A percentile compares a stretch with the other conserved stretches of the same genome.
These are phyloP conservation scores for Boechera retrofracta DNA, from an alignment of 345 rosid genomes.

Conservation along the genomic window DNA sequence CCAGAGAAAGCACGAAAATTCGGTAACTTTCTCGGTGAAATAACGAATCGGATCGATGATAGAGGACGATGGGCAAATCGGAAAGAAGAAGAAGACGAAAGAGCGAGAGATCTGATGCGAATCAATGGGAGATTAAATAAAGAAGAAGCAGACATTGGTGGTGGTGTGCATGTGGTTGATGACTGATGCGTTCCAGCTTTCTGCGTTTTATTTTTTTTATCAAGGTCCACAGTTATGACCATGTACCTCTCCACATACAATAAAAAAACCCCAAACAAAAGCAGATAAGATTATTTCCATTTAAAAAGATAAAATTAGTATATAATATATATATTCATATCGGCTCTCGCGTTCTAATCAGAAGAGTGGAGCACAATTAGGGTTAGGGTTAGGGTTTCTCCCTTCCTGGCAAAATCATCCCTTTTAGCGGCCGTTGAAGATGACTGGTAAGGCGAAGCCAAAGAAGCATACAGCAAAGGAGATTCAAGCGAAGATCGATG, in stretches of 20 bases:
- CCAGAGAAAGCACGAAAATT: slow-evolving; percentile 33
- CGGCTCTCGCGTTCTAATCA: slow-evolving; percentile 1
- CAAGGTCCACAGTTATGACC: slow-evolving; percentile 19
- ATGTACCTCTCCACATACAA: slow-evolving; percentile 28
- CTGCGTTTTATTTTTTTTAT: slow-evolving; percentile 17
- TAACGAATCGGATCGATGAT: slow-evolving; percentile 18
- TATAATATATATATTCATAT: background rate
- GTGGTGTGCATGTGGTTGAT: slow-evolving; percentile 35
- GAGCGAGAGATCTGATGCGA: slow-evolving; percentile 46
- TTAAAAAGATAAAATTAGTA: background rate
- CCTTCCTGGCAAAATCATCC: slow-evolving; percentile 10
- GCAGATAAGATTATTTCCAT: slow-evolving; percentile 21
- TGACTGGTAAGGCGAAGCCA: slow-evolving; percentile 98
- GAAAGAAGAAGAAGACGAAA: slow-evolving; percentile 26
- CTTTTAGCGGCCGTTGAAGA: slow-evolving; percentile 41
- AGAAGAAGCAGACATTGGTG: slow-evolving; percentile 44
- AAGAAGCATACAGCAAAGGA: slow-evolving; percentile 99
- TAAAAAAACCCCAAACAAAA: background rate
- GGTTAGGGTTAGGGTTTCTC: slow-evolving; percentile 42
- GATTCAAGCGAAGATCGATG: slow-evolving; percentile 82
- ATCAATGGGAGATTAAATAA: slow-evolving; percentile 39
- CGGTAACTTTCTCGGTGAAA: slow-evolving; percentile 37
- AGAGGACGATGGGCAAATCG: slow-evolving; percentile 24
- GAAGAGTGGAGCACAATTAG: slow-evolving; percentile 27
- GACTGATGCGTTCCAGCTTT: slow-evolving; percentile 12